These are phyloP conservation scores for Globisporangium echinulatum DNA, from an alignment of 352 stramenopile species.

Conservation along the genomic window DNA sequence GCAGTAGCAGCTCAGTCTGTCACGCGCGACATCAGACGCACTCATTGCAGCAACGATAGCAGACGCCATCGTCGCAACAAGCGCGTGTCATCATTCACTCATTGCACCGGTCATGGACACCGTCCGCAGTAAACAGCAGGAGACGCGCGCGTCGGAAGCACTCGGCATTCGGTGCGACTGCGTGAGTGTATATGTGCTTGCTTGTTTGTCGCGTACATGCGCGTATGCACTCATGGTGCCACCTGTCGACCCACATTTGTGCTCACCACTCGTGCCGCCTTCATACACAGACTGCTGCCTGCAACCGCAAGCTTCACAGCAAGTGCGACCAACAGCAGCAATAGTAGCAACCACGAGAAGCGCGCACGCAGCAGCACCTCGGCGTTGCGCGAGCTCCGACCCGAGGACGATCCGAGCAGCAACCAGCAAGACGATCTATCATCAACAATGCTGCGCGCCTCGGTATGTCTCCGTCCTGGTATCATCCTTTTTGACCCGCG, in stretches of 20 bases:
- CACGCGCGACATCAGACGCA: not conserved
- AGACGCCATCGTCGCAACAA: not conserved
- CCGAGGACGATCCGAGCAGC: constrained; percentile 3
- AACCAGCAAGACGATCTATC: constrained; percentile 1
- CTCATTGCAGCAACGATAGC: not conserved
- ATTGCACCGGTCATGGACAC: not conserved
- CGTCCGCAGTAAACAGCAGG: constrained; percentile 2
- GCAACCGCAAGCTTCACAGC: not conserved
- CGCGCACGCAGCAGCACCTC: not conserved
- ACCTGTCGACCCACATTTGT: not conserved
- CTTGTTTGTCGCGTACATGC: not conserved
- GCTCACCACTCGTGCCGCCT: too few species aligned
- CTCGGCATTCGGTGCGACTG: constrained; percentile 6
- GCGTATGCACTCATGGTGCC: not conserved
- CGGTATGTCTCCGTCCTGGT: constrained; percentile 15
- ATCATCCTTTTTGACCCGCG: constrained; percentile 52
- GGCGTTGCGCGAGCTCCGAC: not conserved
- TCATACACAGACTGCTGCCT: not conserved
- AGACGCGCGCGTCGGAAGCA: constrained; percentile 8
- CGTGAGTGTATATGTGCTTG: not conserved
- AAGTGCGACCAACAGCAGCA: not conserved
- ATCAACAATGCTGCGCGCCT: constrained; percentile 4
- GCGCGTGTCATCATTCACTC: not conserved
- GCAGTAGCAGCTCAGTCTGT: not conserved
- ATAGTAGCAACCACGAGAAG: not conserved